phyloP scores from a whole-genome alignment of 2,329 filamentous ascomycete genomes.

The Colletotrichum sansevieriae region DNA sequence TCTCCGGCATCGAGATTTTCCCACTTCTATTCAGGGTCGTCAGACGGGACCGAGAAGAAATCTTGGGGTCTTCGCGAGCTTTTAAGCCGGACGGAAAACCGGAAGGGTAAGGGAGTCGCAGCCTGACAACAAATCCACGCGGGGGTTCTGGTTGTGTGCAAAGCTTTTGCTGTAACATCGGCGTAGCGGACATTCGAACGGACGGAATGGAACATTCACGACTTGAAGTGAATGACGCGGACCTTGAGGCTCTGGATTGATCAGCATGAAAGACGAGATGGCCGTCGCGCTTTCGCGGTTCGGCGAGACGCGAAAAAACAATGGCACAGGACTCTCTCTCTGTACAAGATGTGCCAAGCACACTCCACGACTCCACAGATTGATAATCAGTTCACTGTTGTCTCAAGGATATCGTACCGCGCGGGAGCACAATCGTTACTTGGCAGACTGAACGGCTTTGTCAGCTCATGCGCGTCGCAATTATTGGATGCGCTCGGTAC shows the following conservation, averaged over 20 bases:
- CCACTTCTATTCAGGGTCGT: slow-evolving; percentile 3
- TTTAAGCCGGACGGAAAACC: slow-evolving; percentile 22
- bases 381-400: background rate
- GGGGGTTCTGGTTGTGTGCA: background rate
- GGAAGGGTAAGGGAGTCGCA: slow-evolving; percentile 31
- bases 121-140: background rate
- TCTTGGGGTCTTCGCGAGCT: slow-evolving; percentile 37
- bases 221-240: background rate
- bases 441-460: too few relatives aligned
- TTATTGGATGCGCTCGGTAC: background rate
- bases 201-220: background rate
- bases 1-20: slow-evolving; percentile 17
- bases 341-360: slow-evolving; percentile 9
- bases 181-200: background rate
- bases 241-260: background rate
- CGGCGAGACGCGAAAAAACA: background rate
- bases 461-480: background rate
- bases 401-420: background rate
- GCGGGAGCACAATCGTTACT: background rate
- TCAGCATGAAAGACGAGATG: slow-evolving; percentile 1
- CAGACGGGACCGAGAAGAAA: slow-evolving; percentile 20
- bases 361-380: background rate
- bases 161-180: background rate
- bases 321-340: background rate
- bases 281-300: background rate